Conservation (phyloP, 2,329 filamentous ascomycete species). For the Apiospora rasikravindrae region DNA sequence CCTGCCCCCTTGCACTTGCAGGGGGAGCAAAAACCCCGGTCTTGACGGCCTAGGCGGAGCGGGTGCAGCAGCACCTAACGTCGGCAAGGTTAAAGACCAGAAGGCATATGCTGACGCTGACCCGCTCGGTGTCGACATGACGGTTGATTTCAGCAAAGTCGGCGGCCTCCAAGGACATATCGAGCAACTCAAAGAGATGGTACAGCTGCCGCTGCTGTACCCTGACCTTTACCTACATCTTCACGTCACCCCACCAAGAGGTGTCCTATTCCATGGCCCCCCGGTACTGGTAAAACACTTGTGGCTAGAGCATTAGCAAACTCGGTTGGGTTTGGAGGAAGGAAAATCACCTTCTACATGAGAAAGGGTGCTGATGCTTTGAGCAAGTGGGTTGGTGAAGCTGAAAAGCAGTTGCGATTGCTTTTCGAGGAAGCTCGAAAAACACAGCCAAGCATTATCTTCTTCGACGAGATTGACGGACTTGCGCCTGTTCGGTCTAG, state of each 20-base stretch:
- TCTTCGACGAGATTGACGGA: constrained; percentile 98
- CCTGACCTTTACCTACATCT: constrained; percentile 92
- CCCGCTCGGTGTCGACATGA: constrained; percentile 89
- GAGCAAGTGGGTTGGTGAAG: constrained; percentile 99
- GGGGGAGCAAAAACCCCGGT: constrained; percentile 43
- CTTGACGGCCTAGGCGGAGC: constrained; percentile 46
- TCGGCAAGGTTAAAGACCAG: constrained; percentile 92
- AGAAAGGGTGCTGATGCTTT: constrained; percentile 96
- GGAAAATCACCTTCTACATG: constrained; percentile 99
- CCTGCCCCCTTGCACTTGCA: constrained; percentile 51
- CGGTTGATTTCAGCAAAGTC: constrained; percentile 91
- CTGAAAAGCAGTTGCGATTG: constrained; percentile 90
- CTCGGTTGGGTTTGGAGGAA: constrained; percentile 84
- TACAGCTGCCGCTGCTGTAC: constrained; percentile 90
- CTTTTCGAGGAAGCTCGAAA: constrained; percentile 95
- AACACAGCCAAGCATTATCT: constrained; percentile 98
- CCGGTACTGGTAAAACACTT: constrained; percentile 99
- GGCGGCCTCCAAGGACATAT: constrained; percentile 93
- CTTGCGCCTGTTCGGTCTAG: constrained; percentile 94
- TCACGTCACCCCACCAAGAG: constrained; percentile 90
- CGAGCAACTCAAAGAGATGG: constrained; percentile 98
- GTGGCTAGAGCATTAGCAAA: constrained; percentile 91
- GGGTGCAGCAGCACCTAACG: constrained; percentile 68
- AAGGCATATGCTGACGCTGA: constrained; percentile 93
- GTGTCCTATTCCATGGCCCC: constrained; percentile 95